A percentile compares a stretch with the other conserved stretches of the same genome.
These are phyloP conservation scores for Platismatia glauca DNA, from an alignment of 495 filamentous ascomycete genomes.

Conservation along the genomic window DNA sequence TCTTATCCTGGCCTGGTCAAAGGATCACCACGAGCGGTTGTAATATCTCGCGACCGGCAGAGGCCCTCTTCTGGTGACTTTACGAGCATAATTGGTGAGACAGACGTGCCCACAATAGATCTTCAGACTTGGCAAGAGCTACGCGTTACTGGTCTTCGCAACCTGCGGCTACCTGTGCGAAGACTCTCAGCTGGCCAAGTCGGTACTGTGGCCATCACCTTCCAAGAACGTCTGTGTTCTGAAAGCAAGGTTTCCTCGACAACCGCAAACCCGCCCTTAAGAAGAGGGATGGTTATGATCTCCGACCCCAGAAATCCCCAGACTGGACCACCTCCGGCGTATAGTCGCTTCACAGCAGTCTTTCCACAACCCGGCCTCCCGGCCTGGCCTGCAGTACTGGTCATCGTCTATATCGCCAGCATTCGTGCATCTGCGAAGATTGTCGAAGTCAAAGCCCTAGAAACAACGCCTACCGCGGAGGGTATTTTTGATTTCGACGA, in stretches of 20 bases:
- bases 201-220: conserved; percentile 76
- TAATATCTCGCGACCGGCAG: neutral
- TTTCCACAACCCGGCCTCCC: conserved; percentile 37
- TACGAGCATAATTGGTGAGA: neutral
- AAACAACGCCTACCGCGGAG: conserved; percentile 30
- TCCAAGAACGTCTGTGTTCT: conserved; percentile 26
- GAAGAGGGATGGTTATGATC: conserved; percentile 78
- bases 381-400: conserved; percentile 50
- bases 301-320: conserved; percentile 37
- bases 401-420: conserved; percentile 78
- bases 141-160: conserved; percentile 76
- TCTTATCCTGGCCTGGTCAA: conserved; percentile 21
- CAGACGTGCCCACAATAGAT: neutral
- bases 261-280: conserved; percentile 22
- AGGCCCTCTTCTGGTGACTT: conserved; percentile 13
- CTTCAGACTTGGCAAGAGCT: conserved; percentile 53
- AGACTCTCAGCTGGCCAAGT: conserved; percentile 73
- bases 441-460: conserved; percentile 40
- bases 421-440: conserved; percentile 74
- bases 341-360: conserved; percentile 40
- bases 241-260: neutral
- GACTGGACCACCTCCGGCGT: conserved; percentile 35
- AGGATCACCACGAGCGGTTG: conserved; percentile 6
- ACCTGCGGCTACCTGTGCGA: conserved; percentile 75
- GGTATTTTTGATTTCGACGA: conserved; percentile 52